A percentile compares a stretch with the other conserved stretches of the same genome.
These are phyloP conservation scores for Ascocoryne sarcoides DNA, from an alignment of 2,329 filamentous ascomycete genomes.

Conservation along the genomic window DNA sequence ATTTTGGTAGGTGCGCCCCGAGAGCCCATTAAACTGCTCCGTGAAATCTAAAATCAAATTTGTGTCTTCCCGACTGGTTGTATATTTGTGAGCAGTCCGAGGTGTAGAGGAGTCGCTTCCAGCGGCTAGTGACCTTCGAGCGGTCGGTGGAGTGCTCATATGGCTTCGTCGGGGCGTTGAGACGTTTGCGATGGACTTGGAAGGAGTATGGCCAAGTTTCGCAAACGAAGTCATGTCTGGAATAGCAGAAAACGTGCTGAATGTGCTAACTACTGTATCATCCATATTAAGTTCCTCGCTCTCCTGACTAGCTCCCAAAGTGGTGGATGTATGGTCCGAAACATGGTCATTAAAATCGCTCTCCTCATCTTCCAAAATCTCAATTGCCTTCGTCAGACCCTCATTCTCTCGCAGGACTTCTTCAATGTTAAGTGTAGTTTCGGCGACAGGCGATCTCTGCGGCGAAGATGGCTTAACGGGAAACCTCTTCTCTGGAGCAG, in stretches of 20 bases:
- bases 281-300: conserved; percentile 28
- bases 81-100: conserved; percentile 26
- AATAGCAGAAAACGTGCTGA: conserved; percentile 84
- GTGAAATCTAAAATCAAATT: conserved; percentile 85
- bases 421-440: conserved; percentile 32
- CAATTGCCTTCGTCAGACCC: conserved; percentile 49
- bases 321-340: conserved; percentile 22
- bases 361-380: conserved; percentile 49
- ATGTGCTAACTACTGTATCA: conserved; percentile 29
- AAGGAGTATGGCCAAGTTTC: conserved; percentile 58
- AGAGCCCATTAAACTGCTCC: conserved; percentile 57
- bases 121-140: conserved; percentile 17
- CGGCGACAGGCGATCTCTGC: conserved; percentile 28
- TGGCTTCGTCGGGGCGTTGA: conserved; percentile 28
- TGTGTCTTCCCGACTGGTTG: conserved; percentile 34
- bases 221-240: conserved; percentile 81
- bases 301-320: conserved; percentile 26
- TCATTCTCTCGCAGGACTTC: conserved; percentile 46
- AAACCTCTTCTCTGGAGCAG: conserved; percentile 47
- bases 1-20: conserved; percentile 34
- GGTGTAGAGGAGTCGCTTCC: conserved; percentile 31
- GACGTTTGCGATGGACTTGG: conserved; percentile 39
- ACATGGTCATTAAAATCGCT: conserved; percentile 23
- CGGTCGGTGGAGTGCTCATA: conserved; percentile 24
- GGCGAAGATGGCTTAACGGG: conserved; percentile 44